Conservation (phyloP, 176 grass and related monocot genomes). For the Aegilops speltoides region DNA sequence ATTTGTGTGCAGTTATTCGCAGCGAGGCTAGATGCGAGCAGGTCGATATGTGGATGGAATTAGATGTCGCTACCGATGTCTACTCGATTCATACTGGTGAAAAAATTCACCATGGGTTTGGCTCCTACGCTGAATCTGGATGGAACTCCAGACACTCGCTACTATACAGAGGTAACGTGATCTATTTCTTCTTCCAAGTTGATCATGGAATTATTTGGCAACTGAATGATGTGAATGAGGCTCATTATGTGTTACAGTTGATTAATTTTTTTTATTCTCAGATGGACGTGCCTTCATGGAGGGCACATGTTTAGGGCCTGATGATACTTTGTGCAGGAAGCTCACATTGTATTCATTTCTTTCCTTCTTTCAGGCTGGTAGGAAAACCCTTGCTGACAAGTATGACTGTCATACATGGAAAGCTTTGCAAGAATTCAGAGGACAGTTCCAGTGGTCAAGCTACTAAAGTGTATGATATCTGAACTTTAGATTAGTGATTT, state of each 20-base stretch:
- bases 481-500: neutral
- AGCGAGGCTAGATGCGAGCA: constrained; percentile 52
- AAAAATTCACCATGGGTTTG: constrained; percentile 71
- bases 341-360: neutral
- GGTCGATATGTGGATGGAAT: constrained; percentile 49
- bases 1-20: constrained; percentile 33
- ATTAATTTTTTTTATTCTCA: neutral
- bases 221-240: neutral
- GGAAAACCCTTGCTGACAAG: constrained; percentile 63
- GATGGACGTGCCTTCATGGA: neutral
- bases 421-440: constrained; percentile 81
- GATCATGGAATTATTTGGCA: neutral
- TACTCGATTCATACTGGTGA: constrained; percentile 46
- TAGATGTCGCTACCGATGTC: constrained; percentile 60
- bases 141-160: constrained; percentile 57
- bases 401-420: constrained; percentile 89
- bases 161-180: constrained; percentile 44
- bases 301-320: neutral
- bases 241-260: neutral
- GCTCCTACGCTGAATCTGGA: constrained; percentile 58
- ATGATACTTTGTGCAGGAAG: neutral
- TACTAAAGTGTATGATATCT: constrained; percentile 63
- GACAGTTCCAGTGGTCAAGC: constrained; percentile 18
- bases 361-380: constrained; percentile 61
- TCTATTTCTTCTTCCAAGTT: neutral